These are phyloP conservation scores for Annulohypoxylon moriforme DNA, from an alignment of 495 filamentous ascomycete genomes.

Conservation along the genomic window DNA sequence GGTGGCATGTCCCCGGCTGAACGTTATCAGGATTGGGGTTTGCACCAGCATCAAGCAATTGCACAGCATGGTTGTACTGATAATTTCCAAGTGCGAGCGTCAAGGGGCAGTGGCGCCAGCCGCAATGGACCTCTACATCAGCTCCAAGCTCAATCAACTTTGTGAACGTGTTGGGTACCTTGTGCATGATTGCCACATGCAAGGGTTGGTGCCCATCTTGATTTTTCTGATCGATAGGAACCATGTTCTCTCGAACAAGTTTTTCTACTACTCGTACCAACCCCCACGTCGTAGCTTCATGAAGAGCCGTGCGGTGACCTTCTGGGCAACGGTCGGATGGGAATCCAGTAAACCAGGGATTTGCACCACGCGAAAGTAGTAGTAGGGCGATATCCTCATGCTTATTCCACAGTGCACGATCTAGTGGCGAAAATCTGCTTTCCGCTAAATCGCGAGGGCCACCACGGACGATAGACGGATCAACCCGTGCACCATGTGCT, in stretches of 20 bases:
- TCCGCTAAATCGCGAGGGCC: background rate
- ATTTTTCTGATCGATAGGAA: no score
- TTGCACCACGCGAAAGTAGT: constrained; percentile 6
- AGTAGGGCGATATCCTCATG: background rate
- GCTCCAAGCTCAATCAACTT: constrained; percentile 22
- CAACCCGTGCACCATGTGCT: background rate
- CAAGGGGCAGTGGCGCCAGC: background rate
- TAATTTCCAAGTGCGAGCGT: background rate
- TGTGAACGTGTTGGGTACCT: background rate
- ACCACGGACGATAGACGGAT: background rate
- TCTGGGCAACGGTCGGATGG: no score
- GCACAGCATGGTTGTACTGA: background rate
- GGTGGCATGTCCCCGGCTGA: background rate
- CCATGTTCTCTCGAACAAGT: no score
- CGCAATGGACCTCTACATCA: background rate
- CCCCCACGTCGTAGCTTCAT: background rate
- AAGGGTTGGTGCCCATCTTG: background rate
- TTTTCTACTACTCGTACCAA: constrained; percentile 1
- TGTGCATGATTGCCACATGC: background rate
- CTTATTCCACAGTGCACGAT: background rate
- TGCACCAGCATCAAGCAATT: constrained; percentile 24
- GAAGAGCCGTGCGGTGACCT: no score
- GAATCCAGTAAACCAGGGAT: background rate
- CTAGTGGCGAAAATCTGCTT: background rate
- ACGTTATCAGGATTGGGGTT: background rate